Conservation (phyloP, 225 moss, liverwort and hornwort genomes). For the Pleurozium schreberi region DNA sequence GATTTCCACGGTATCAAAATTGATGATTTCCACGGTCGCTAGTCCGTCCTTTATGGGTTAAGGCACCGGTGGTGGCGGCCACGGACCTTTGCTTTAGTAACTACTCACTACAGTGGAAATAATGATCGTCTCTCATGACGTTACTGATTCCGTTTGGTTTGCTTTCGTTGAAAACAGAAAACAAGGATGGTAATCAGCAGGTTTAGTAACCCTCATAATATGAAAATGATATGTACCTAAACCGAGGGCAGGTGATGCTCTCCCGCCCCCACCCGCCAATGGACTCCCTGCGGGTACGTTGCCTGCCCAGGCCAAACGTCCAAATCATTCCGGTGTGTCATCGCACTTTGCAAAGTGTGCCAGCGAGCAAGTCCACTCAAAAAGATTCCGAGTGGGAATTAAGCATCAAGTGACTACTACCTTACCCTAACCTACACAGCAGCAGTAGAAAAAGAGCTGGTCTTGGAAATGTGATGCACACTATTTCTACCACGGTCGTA, state of each 20-base stretch:
- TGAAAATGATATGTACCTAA: conserved; percentile 22
- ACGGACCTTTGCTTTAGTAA: neutral
- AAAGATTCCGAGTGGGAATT: conserved; percentile 11
- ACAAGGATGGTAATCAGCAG: neutral
- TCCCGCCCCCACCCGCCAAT: no score
- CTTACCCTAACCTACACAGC: conserved; percentile 7
- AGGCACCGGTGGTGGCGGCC: no score
- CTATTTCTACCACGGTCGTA: neutral
- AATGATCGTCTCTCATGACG: no score
- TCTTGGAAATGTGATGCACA: neutral
- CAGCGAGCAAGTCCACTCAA: conserved; percentile 15
- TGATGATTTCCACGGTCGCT: no score
- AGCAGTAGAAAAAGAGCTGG: neutral
- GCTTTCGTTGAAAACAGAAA: neutral
- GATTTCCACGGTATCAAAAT: no score
- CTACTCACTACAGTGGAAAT: neutral
- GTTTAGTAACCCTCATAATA: neutral
- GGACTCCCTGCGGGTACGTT: neutral
- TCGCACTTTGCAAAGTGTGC: conserved; percentile 9
- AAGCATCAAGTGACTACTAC: conserved; percentile 17
- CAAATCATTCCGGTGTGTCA: neutral
- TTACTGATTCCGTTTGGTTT: neutral
- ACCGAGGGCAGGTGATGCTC: conserved; percentile 20
- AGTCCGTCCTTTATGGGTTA: no score
- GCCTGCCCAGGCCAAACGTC: conserved; percentile 8